Percentiles rank a stretch among this genome's conserved stretches.
Conservation (phyloP, 192 early-diverging fungal genomes). For the Coemansia sp. region DNA sequence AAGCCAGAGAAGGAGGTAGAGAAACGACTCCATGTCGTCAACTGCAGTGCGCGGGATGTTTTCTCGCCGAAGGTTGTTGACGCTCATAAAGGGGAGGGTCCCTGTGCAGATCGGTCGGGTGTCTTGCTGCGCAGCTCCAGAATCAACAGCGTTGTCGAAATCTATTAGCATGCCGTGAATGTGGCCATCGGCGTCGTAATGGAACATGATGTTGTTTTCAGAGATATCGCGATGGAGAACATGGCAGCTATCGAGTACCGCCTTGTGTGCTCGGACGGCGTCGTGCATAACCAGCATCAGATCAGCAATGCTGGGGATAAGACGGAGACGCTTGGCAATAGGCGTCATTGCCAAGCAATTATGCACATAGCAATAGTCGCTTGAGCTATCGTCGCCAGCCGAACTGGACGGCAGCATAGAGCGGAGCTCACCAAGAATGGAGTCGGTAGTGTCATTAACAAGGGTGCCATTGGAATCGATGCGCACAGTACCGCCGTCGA, state of each 20-base stretch:
- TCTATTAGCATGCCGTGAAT: constrained; percentile 11
- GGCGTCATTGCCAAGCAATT: constrained; percentile 3
- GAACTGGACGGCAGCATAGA: no score
- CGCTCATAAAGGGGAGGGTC: constrained; percentile 27
- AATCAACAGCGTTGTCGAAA: no score
- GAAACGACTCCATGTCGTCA: background rate
- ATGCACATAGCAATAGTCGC: background rate
- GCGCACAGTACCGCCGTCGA: no score
- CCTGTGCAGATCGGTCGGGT: background rate
- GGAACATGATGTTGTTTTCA: constrained; percentile 16
- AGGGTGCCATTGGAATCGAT: background rate
- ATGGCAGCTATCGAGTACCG: background rate
- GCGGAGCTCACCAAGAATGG: no score
- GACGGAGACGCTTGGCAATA: background rate
- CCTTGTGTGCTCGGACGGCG: constrained; percentile 10
- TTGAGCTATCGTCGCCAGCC: no score
- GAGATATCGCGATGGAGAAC: constrained; percentile 39
- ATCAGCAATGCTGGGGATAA: background rate
- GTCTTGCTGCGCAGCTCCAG: no score
- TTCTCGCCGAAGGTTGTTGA: constrained; percentile 20
- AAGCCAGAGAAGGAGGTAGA: background rate
- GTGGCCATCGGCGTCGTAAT: background rate
- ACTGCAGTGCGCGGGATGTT: background rate
- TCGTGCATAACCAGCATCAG: constrained; percentile 17
- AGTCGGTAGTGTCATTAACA: no score